Evolutionary conservation across 2,329 filamentous ascomycete genomes (phyloP), one percentile per base, ranked within the genome.

Genomic region (Mycocentrospora acerina): DNA sequence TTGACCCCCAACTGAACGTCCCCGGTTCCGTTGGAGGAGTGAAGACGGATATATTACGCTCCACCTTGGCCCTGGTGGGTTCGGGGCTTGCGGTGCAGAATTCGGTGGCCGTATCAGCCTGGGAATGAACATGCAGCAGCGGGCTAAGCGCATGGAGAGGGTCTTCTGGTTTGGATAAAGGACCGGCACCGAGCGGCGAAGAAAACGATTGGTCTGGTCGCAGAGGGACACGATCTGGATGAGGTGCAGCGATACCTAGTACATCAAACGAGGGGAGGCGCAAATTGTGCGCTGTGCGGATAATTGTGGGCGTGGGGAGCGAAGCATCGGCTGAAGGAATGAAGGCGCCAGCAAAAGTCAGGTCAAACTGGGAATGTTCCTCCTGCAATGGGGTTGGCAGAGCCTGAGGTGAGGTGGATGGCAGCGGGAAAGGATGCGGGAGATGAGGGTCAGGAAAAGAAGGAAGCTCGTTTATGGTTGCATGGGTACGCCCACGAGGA

Each of bases 191-290:
- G 15, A 68, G 40, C 19, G 56, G 50, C 10, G 60, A 55, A 40
- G 66, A 66, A 40, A 67, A 66, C 12, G 51, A 55, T 31, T 54
- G 43, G 29, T 42, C 44, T 28, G 53, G 33, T 40, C 44, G 57
- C 31, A 56, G 51, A 31, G 49, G 48, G 34, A 67, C 51, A 45
- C 64, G 57, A 53, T 73, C 65, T 44, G 72, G 68, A 61, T 73
- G 69, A 30, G 74, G 71, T 33, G 68, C 65, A 35, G 70, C 69
- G 41, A 77, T 77, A 24, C 74, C 75, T 33, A 79, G 66, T 13
- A 69, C 62, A 38, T 79, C 71, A 53, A 80, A 79, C 2, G 76
- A 75, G 4, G 76, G 77, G 12, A 80, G 68, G 36, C 76, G 73
- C 27, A 80, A 60, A 42, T 60, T 67, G 39, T 62, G 64, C 29